A percentile compares a stretch with the other conserved stretches of the same genome.
Evolutionary conservation across 2,329 filamentous ascomycete genomes (phyloP).

Genomic region (Hortaea sp.): DNA sequence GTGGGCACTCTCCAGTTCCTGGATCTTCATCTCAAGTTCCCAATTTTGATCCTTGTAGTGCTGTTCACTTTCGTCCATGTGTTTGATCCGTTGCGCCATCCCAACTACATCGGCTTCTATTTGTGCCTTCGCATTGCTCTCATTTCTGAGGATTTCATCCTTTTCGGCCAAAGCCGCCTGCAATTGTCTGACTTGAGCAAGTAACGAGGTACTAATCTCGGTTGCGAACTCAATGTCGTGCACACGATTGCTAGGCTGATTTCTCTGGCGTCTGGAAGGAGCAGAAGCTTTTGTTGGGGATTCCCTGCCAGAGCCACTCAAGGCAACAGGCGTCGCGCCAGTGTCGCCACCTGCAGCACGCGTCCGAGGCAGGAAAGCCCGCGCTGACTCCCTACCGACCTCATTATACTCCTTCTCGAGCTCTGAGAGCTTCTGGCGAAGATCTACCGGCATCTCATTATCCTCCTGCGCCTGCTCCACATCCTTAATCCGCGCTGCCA

Average conservation of each 20-base stretch:
- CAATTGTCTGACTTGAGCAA: slow-evolving; percentile 86
- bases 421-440: slow-evolving; percentile 72
- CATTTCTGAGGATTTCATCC: slow-evolving; percentile 71
- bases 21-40: slow-evolving; percentile 86
- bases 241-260: slow-evolving; percentile 76
- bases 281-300: slow-evolving; percentile 85
- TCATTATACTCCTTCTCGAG: slow-evolving; percentile 95
- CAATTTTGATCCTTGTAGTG: slow-evolving; percentile 98
- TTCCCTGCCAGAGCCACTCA: slow-evolving; percentile 71
- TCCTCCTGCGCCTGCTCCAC: slow-evolving; percentile 61
- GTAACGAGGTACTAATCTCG: slow-evolving; percentile 88
- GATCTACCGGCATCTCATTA: slow-evolving; percentile 64
- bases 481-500: slow-evolving; percentile 72
- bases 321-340: slow-evolving; percentile 27
- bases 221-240: slow-evolving; percentile 98
- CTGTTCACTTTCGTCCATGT: slow-evolving; percentile 85
- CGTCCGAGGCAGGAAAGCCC: slow-evolving; percentile 76
- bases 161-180: slow-evolving; percentile 77
- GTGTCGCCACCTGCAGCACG: slow-evolving; percentile 3
- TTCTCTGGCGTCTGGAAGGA: slow-evolving; percentile 69
- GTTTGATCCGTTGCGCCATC: slow-evolving; percentile 68
- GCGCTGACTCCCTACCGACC: slow-evolving; percentile 77
- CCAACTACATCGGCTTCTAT: slow-evolving; percentile 75
- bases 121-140: slow-evolving; percentile 63
- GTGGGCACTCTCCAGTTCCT: slow-evolving; percentile 64